Percentiles rank a stretch among this genome's conserved stretches.
These are phyloP conservation scores for Centaurea solstitialis DNA, from an alignment of 129 eudicot genomes.

Conservation along the genomic window DNA sequence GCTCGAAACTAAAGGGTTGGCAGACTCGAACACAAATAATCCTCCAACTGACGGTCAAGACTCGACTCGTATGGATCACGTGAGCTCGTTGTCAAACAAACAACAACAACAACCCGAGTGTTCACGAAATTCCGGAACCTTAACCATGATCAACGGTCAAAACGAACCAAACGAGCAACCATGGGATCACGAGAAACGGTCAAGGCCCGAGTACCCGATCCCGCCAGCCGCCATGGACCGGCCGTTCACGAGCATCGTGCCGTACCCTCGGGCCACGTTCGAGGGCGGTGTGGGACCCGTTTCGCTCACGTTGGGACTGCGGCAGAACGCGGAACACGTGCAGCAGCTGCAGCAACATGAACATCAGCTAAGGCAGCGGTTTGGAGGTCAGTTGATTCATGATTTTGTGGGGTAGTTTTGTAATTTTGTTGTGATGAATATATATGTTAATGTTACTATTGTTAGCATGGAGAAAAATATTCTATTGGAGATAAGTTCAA, in stretches of 20 bases:
- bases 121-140: conserved; percentile 24
- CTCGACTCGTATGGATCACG: conserved; percentile 22
- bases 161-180: conserved; percentile 29
- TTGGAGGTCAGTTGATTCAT: conserved; percentile 75
- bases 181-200: conserved; percentile 66
- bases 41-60: conserved; percentile 33
- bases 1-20: conserved; percentile 65
- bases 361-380: conserved; percentile 61
- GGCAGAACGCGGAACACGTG: conserved; percentile 68
- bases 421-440: conserved; percentile 15
- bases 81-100: conserved; percentile 18
- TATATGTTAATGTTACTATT: neutral
- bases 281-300: conserved; percentile 69
- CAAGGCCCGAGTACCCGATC: conserved; percentile 50
- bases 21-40: conserved; percentile 42
- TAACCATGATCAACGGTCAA: conserved; percentile 12
- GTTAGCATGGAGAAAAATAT: conserved; percentile 22
- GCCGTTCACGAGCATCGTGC: conserved; percentile 49
- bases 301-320: conserved; percentile 75
- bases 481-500: conserved; percentile 15
- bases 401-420: conserved; percentile 70
- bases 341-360: conserved; percentile 52
- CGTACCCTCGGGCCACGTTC: conserved; percentile 48
- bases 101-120: conserved; percentile 46
- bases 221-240: conserved; percentile 47